A percentile compares a stretch with the other conserved stretches of the same genome.
phyloP scores from a whole-genome alignment of 2,329 filamentous ascomycete species.

The Tolypocladium cylindrosporum region DNA sequence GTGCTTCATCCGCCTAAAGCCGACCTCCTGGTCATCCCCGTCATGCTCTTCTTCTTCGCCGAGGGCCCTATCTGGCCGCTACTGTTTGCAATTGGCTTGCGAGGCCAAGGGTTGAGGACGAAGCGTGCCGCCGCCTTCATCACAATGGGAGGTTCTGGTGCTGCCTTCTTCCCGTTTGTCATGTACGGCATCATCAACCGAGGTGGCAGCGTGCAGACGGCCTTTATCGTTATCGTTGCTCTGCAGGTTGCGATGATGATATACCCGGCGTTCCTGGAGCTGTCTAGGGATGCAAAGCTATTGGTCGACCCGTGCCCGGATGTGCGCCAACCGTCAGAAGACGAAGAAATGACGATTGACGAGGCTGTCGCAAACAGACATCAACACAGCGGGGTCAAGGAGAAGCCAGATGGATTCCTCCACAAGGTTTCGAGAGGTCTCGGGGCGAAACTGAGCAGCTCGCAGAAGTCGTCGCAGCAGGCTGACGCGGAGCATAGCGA shows the following conservation, averaged over 20 bases:
- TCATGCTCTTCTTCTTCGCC: constrained; percentile 66
- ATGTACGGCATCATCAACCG: constrained; percentile 55
- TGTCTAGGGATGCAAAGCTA: constrained; percentile 33
- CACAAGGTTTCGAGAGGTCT: constrained; percentile 14
- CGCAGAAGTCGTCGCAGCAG: constrained; percentile 19
- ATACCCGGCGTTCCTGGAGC: constrained; percentile 39
- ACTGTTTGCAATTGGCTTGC: constrained; percentile 68
- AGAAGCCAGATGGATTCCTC: constrained; percentile 12
- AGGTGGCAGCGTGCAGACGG: constrained; percentile 51
- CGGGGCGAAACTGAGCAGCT: constrained; percentile 13
- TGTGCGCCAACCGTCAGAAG: constrained; percentile 9
- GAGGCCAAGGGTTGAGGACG: constrained; percentile 69
- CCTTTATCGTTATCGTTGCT: constrained; percentile 53
- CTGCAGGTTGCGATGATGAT: constrained; percentile 35
- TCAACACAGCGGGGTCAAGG: constrained; percentile 5
- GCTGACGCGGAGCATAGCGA: constrained; percentile 19
- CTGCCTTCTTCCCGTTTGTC: constrained; percentile 65
- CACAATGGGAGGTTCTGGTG: constrained; percentile 65
- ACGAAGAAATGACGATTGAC: constrained; percentile 9
- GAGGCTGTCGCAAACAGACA: constrained; percentile 8
- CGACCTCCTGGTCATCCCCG: constrained; percentile 45
- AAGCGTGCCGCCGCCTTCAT: constrained; percentile 72
- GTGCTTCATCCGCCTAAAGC: constrained; percentile 33
- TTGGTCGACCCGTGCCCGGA: constrained; percentile 27
- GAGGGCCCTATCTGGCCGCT: constrained; percentile 78